A percentile compares a stretch with the other conserved stretches of the same genome.
These are phyloP conservation scores for Kodamaea arcana DNA, from an alignment of 1,139 yeast species.

Conservation along the genomic window DNA sequence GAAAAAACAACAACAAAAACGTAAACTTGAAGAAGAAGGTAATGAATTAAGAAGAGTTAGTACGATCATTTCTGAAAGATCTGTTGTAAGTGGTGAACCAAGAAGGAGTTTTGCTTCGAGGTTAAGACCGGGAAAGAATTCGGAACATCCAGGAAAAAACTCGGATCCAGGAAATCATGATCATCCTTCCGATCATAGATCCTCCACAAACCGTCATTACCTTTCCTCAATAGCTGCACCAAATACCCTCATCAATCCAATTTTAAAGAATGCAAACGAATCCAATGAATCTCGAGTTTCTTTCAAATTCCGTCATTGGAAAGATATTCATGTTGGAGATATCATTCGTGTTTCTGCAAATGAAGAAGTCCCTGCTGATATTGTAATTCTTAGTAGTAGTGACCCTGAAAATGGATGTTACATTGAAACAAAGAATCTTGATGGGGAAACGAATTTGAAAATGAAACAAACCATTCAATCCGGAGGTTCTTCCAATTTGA, in stretches of 20 bases:
- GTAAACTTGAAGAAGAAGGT: slow-evolving; percentile 25
- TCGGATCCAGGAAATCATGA: neutral
- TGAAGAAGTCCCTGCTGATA: slow-evolving; percentile 93
- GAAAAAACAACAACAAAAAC: slow-evolving; percentile 24
- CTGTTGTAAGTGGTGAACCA: slow-evolving; percentile 11
- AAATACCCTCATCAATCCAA: slow-evolving; percentile 35
- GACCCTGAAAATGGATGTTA: slow-evolving; percentile 90
- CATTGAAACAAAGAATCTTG: slow-evolving; percentile 90
- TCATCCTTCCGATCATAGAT: slow-evolving; percentile 1
- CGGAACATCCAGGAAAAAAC: slow-evolving; percentile 9
- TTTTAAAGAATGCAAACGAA: slow-evolving; percentile 19
- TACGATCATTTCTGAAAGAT: slow-evolving; percentile 37
- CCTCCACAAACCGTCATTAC: slow-evolving; percentile 2
- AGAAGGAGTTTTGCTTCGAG: slow-evolving; percentile 6
- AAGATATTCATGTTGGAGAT: slow-evolving; percentile 85
- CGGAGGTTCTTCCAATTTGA: slow-evolving; percentile 52
- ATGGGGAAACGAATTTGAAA: slow-evolving; percentile 94
- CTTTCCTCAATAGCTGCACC: slow-evolving; percentile 11
- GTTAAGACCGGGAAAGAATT: slow-evolving; percentile 3
- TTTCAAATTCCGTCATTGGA: slow-evolving; percentile 79
- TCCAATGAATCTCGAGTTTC: slow-evolving; percentile 15
- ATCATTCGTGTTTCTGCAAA: slow-evolving; percentile 77
- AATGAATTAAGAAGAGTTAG: slow-evolving; percentile 35
- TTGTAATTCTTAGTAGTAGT: slow-evolving; percentile 73
- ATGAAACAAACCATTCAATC: slow-evolving; percentile 70